Base-by-base conservation (phyloP, 148 eudicot species). In the Cornus controversa region DNA sequence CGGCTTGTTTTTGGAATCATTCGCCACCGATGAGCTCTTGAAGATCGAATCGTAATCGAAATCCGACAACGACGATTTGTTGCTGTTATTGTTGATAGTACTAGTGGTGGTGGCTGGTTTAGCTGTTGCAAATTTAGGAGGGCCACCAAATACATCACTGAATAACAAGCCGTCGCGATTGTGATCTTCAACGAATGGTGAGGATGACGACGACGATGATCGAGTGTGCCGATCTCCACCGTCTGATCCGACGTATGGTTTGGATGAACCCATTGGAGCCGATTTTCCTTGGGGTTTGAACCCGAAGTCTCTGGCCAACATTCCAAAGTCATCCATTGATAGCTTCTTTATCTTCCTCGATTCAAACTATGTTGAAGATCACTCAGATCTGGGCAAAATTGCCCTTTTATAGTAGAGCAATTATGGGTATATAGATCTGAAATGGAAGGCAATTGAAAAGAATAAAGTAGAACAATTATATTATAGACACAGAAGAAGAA, bases 321-420 rank as follows among this genome's bases (percentile, higher is more conserved):
- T 77, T 62, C 89, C 94, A 29, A 92, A 91, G 77, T 90, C 94
- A 47, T 86, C 90, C 97, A 92, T 90, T 67, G 67, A 67, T 68
- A 72, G 68, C 64, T 20, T 60, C 57, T 50, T 5, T 50, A 4
- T 22, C 2, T 60, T 60, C 24, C 5, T 22, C 4, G 3, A 60
- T 50, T 50, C 80, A 60, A 60, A 60, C 20, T 60, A 1, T 5
- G 64, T 60, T 60, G 24, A n/a, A 1, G 20, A 6, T 60, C 0
- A 6, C 8, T 60, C 64, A 60, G 64, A 60, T 60, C 64, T 60
- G 64, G 25, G 64, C 64, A 20, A 22, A 54, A 54, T 54, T 54
- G 62, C 62, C 62, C 62, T 31, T 54, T 15, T 18, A 4, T 18
- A 0, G 62, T 4, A 54, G 62, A 4, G 62, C 62, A 54, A 54